Evolutionary conservation across 257 asterid species (phyloP).

Genomic region (Eucommia ulmoides): DNA sequence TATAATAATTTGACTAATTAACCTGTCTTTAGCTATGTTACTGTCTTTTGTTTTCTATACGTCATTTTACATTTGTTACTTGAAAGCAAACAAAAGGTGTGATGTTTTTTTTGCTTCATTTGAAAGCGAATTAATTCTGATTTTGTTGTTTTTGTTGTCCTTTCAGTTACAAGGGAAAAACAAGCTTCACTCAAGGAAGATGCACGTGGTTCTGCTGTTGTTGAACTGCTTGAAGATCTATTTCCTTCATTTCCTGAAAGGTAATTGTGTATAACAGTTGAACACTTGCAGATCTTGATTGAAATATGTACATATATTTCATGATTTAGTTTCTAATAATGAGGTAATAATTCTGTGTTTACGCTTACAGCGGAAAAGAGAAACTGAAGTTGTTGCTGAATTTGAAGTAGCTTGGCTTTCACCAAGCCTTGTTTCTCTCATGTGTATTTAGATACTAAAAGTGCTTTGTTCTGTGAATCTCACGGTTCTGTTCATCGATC

Average conservation of each 20-base stretch:
- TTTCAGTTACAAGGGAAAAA: slow-evolving; percentile 6
- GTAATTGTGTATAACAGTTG: slow-evolving; percentile 1
- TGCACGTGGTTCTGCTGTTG: slow-evolving; percentile 6
- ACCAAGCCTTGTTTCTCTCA: too few relatives aligned
- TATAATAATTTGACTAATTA: too few relatives aligned
- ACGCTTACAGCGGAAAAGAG: slow-evolving; percentile 10
- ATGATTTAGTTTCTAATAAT: background rate
- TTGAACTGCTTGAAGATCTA: slow-evolving; percentile 12
- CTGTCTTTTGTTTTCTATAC: background rate
- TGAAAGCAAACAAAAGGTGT: too few relatives aligned
- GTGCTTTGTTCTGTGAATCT: too few relatives aligned
- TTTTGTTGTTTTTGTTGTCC: background rate
- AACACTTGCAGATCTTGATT: background rate
- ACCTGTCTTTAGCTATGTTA: too few relatives aligned
- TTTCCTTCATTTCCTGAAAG: slow-evolving; percentile 17
- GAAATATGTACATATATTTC: background rate
- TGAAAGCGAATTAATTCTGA: background rate
- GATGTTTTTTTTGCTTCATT: too few relatives aligned
- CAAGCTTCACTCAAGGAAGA: slow-evolving; percentile 4
- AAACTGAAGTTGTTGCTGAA: slow-evolving; percentile 5
- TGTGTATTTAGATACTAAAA: too few relatives aligned
- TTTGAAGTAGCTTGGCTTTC: slow-evolving; percentile 5
- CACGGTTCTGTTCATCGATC: too few relatives aligned
- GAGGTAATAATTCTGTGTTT: slow-evolving; percentile 1
- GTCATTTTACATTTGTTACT: background rate